phyloP scores from a whole-genome alignment of 805 yeast genomes.

The Candida piceae region DNA sequence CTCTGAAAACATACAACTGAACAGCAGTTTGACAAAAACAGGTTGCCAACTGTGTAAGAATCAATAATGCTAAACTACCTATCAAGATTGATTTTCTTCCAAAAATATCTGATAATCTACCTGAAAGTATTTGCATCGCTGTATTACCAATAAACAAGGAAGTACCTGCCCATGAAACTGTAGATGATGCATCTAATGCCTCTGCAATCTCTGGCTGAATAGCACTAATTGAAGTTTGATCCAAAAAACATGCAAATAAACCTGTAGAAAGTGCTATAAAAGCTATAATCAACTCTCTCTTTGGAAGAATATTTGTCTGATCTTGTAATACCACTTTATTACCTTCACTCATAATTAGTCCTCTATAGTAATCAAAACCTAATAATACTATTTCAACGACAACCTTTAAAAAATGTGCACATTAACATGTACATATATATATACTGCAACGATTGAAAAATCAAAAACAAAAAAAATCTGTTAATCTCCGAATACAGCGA shows the following conservation, averaged over 20 bases:
- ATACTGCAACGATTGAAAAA: too few species aligned
- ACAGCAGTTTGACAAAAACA: conserved; percentile 46
- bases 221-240: conserved; percentile 45
- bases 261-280: conserved; percentile 36
- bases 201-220: conserved; percentile 45
- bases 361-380: too few species aligned
- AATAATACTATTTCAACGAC: too few species aligned
- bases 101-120: conserved; percentile 51
- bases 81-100: conserved; percentile 44
- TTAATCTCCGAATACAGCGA: too few species aligned
- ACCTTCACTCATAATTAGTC: too few species aligned
- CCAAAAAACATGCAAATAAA: conserved; percentile 39
- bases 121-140: conserved; percentile 47
- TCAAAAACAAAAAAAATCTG: too few species aligned
- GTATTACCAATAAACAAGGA: conserved; percentile 47
- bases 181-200: conserved; percentile 37
- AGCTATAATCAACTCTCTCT: conserved; percentile 33
- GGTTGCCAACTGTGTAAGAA: conserved; percentile 43
- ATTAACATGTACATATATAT: too few species aligned
- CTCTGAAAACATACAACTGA: conserved; percentile 47
- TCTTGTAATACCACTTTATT: too few species aligned
- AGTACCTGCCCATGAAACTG: conserved; percentile 59
- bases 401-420: too few species aligned
- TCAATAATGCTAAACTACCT: conserved; percentile 34
- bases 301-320: conserved; percentile 38